Conservation (phyloP, 352 stramenopile species). For the Thalassiosira livingstoniorum region DNA sequence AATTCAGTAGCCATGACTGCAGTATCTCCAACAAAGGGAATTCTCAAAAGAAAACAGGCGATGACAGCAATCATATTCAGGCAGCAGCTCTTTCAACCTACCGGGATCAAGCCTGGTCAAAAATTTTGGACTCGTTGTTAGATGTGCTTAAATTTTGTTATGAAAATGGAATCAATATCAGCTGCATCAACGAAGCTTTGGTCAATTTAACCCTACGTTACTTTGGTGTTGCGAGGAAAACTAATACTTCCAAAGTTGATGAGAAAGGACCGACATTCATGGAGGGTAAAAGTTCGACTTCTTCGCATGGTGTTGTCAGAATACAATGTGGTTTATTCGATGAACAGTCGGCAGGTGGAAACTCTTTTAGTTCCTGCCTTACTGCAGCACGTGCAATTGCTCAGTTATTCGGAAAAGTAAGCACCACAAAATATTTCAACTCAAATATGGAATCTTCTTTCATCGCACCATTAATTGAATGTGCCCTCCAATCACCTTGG, state of each 20-base stretch:
- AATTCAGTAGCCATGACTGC: conserved; percentile 11
- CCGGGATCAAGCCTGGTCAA: conserved; percentile 48
- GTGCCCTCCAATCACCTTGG: conserved; percentile 71
- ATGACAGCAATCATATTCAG: conserved; percentile 6
- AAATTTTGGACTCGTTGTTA: conserved; percentile 36
- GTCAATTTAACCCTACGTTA: conserved; percentile 50
- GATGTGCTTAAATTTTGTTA: neutral
- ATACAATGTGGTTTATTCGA: no score
- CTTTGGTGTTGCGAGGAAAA: conserved; percentile 38
- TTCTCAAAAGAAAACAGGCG: neutral
- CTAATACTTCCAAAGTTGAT: no score
- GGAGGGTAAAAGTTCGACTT: no score
- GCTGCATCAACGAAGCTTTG: conserved; percentile 24
- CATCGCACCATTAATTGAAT: conserved; percentile 38
- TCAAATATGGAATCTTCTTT: conserved; percentile 26
- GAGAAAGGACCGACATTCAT: no score
- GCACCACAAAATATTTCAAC: neutral
- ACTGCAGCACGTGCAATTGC: conserved; percentile 43
- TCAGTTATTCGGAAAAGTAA: conserved; percentile 45
- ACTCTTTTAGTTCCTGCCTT: conserved; percentile 23
- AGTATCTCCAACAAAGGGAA: conserved; percentile 4
- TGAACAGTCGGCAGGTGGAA: conserved; percentile 19
- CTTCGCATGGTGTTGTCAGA: no score
- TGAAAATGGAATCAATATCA: neutral
- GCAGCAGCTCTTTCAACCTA: conserved; percentile 30